Evolutionary conservation across 805 yeast genomes (phyloP).

Genomic region (Martiniozyma abietophila): DNA sequence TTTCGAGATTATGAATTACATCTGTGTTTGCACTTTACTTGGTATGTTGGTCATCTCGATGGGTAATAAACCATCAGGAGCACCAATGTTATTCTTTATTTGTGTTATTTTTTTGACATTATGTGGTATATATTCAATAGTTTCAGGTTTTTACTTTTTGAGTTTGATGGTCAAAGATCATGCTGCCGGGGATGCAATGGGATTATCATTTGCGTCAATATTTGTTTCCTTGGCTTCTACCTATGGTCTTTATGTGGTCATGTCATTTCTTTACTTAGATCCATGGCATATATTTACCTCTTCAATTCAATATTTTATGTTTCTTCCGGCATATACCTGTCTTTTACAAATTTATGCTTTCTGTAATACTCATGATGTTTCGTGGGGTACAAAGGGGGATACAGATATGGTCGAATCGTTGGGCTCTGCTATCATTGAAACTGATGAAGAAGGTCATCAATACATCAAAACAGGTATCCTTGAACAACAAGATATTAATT

Average conservation of each 20-base stretch:
- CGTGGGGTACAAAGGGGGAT: constrained; percentile 99
- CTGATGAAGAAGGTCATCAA: constrained; percentile 75
- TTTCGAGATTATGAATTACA: constrained; percentile 78
- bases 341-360: constrained; percentile 92
- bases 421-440: constrained; percentile 74
- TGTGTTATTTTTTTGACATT: constrained; percentile 65
- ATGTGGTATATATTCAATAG: constrained; percentile 73
- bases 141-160: constrained; percentile 78
- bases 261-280: constrained; percentile 79
- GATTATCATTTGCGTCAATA: constrained; percentile 55
- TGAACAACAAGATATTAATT: constrained; percentile 69
- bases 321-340: constrained; percentile 88
- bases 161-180: constrained; percentile 40
- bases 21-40: constrained; percentile 72
- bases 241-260: constrained; percentile 76
- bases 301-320: constrained; percentile 75
- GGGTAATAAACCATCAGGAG: constrained; percentile 98
- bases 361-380: constrained; percentile 96
- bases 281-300: constrained; percentile 96
- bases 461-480: constrained; percentile 74
- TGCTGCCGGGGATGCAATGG: constrained; percentile 30
- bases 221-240: constrained; percentile 83
- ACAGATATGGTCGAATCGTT: constrained; percentile 58
- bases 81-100: constrained; percentile 63
- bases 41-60: constrained; percentile 88